Evolutionary conservation across 805 yeast species (phyloP).

Genomic region (Kazachstania africana): DNA sequence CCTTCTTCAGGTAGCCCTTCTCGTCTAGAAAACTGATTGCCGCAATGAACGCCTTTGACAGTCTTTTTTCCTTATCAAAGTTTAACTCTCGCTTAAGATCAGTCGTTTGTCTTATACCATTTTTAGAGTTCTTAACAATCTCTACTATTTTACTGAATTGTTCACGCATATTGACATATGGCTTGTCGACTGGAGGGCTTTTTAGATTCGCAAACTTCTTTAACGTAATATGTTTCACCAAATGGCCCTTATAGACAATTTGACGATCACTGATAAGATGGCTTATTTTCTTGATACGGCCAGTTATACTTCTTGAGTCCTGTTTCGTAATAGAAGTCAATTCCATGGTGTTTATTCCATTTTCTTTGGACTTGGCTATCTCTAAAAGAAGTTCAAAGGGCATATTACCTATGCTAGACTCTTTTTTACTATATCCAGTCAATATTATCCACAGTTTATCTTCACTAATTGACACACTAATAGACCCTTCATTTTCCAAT

Average conservation of each 20-base stretch:
- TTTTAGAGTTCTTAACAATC: slow-evolving; percentile 45
- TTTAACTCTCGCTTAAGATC: slow-evolving; percentile 52
- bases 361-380: slow-evolving; percentile 43
- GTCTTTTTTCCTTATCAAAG: slow-evolving; percentile 31
- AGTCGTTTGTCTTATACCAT: slow-evolving; percentile 44
- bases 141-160: slow-evolving; percentile 31
- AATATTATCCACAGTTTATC: slow-evolving; percentile 47
- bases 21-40: slow-evolving; percentile 35
- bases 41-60: slow-evolving; percentile 37
- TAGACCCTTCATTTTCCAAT: slow-evolving; percentile 2
- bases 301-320: slow-evolving; percentile 59
- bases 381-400: slow-evolving; percentile 46
- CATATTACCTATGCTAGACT: slow-evolving; percentile 40
- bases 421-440: slow-evolving; percentile 43
- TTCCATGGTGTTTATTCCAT: slow-evolving; percentile 50
- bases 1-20: slow-evolving; percentile 36
- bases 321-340: slow-evolving; percentile 48
- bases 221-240: slow-evolving; percentile 43
- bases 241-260: slow-evolving; percentile 34
- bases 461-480: slow-evolving; percentile 33
- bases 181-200: slow-evolving; percentile 9
- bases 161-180: slow-evolving; percentile 21
- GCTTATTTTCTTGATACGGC: slow-evolving; percentile 44
- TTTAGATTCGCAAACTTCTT: slow-evolving; percentile 28
- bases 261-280: slow-evolving; percentile 36